phyloP scores from a whole-genome alignment of 495 filamentous ascomycete genomes.

The Hyaloscypha bicolor region DNA sequence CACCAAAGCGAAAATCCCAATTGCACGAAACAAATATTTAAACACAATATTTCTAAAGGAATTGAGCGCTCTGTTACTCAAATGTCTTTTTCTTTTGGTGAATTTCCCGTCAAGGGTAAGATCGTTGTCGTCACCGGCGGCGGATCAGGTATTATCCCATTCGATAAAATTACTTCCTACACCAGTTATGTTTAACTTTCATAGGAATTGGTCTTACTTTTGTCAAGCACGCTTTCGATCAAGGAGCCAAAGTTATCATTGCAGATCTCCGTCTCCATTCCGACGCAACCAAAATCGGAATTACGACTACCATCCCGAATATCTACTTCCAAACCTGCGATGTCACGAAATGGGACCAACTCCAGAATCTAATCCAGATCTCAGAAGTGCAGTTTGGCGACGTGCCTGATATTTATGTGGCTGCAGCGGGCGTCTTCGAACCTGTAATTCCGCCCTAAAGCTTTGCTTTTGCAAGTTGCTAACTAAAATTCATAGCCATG shows the following conservation, averaged over 20 bases:
- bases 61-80: no score
- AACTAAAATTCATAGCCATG: slow-evolving; percentile 14
- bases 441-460: slow-evolving; percentile 24
- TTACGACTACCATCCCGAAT: slow-evolving; percentile 7
- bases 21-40: no score
- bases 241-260: slow-evolving; percentile 36
- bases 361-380: slow-evolving; percentile 33
- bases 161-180: not conserved
- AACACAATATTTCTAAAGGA: no score
- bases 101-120: slow-evolving; percentile 2
- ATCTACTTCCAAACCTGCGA: slow-evolving; percentile 38
- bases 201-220: slow-evolving; percentile 30
- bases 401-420: slow-evolving; percentile 38
- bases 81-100: not conserved
- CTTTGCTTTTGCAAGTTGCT: no score
- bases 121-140: slow-evolving; percentile 37
- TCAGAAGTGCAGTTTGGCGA: slow-evolving; percentile 37
- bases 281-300: slow-evolving; percentile 28
- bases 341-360: slow-evolving; percentile 37
- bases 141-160: slow-evolving; percentile 30
- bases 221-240: slow-evolving; percentile 28
- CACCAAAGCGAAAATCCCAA: no score
- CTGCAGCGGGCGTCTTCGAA: slow-evolving; percentile 41
- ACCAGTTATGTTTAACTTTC: not conserved
- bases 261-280: slow-evolving; percentile 36